Percentiles rank a stretch among this genome's conserved stretches.
These are phyloP conservation scores for Mycena metata DNA, from an alignment of 768 basidiomycete genomes.

Conservation along the genomic window DNA sequence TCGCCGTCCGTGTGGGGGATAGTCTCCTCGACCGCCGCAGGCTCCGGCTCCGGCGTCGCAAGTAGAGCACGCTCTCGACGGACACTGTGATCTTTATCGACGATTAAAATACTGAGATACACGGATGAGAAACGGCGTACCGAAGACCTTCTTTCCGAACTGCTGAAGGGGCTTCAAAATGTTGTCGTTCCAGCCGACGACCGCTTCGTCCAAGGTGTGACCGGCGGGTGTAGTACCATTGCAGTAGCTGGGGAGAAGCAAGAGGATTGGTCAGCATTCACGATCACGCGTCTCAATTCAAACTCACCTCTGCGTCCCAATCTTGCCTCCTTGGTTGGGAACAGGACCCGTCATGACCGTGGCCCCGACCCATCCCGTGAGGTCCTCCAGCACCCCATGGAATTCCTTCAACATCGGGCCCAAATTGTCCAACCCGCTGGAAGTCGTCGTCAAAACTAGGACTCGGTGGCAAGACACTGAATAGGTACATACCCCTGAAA, in stretches of 20 bases:
- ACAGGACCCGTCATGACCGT: not conserved
- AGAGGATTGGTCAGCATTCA: too few relatives aligned
- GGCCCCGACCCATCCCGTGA: not conserved
- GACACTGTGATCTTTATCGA: too few relatives aligned
- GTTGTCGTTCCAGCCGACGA: not conserved
- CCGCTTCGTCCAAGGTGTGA: not conserved
- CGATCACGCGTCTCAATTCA: conserved; percentile 2
- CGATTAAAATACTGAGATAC: too few relatives aligned
- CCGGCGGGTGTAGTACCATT: not conserved
- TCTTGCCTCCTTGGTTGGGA: not conserved
- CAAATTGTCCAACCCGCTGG: not conserved
- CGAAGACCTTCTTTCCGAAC: conserved; percentile 5
- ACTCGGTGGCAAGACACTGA: too few relatives aligned
- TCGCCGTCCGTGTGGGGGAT: too few relatives aligned
- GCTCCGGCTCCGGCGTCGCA: too few relatives aligned
- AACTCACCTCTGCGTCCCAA: conserved; percentile 1
- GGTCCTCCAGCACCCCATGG: not conserved
- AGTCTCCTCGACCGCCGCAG: too few relatives aligned
- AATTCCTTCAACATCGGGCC: not conserved
- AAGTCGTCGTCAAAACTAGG: not conserved
- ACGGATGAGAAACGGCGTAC: too few relatives aligned
- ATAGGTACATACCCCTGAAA: not conserved
- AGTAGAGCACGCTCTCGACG: too few relatives aligned
- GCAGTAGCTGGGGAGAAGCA: conserved; percentile 11
- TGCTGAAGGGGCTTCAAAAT: not conserved